phyloP scores from a whole-genome alignment of 176 grass and related monocot genomes.

The Poa annua region DNA sequence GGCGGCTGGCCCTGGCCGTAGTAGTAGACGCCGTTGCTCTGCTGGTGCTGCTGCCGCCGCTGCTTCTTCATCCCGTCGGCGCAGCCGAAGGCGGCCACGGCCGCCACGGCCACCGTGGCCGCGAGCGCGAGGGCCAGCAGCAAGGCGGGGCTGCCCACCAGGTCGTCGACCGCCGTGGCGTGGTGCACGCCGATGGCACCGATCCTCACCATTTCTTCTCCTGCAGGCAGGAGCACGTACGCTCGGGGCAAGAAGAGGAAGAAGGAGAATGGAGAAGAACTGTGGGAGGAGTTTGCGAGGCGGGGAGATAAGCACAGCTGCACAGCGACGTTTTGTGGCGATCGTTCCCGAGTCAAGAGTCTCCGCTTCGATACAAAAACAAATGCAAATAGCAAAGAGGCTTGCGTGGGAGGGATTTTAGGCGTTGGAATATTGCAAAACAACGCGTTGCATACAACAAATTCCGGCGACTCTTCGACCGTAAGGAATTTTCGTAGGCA shows the following conservation, averaged over 20 bases:
- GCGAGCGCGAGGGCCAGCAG: background rate
- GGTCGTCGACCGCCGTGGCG: background rate
- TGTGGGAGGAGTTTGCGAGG: background rate
- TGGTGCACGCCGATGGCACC: background rate
- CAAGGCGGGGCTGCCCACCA: background rate
- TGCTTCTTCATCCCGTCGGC: slow-evolving; percentile 44
- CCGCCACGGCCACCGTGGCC: slow-evolving; percentile 36
- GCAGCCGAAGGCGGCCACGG: slow-evolving; percentile 54
- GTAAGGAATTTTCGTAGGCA: background rate
- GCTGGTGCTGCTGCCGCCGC: background rate
- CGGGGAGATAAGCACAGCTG: background rate
- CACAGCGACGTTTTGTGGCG: background rate
- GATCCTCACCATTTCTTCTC: slow-evolving; percentile 28
- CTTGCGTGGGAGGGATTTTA: background rate
- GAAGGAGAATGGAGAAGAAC: no score
- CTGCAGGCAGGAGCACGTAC: no score
- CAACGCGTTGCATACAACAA: background rate
- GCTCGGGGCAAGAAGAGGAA: background rate
- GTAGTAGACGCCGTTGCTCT: slow-evolving; percentile 54
- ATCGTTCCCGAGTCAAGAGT: background rate
- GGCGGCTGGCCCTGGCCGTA: slow-evolving; percentile 52
- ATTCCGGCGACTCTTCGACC: background rate
- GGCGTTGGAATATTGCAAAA: background rate
- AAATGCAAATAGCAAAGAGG: no score
- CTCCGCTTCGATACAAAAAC: background rate